phyloP scores from a whole-genome alignment of 2,329 filamentous ascomycete species.

The Colletotrichum lindemuthianum region DNA sequence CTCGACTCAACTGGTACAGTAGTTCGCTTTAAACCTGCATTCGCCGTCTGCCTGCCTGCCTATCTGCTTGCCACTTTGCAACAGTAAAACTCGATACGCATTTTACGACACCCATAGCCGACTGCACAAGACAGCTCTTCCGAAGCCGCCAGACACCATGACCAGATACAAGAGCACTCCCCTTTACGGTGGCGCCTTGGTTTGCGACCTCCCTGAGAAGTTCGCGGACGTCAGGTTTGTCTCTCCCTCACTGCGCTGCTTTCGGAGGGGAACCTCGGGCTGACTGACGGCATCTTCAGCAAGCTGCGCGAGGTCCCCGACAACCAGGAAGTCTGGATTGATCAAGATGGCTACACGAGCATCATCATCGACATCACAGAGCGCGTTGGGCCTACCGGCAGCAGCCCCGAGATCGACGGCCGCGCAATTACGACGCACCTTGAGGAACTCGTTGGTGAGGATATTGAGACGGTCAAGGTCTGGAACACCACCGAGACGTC shows the following conservation, averaged over 20 bases:
- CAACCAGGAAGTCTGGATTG: constrained; percentile 93
- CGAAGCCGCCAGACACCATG: constrained; percentile 53
- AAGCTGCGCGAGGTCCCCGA: constrained; percentile 80
- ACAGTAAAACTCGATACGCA: not conserved
- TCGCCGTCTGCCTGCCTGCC: too few relatives aligned
- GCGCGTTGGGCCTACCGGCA: constrained; percentile 70
- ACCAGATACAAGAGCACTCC: constrained; percentile 65
- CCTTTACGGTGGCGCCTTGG: constrained; percentile 79
- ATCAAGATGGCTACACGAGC: constrained; percentile 82
- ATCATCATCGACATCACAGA: constrained; percentile 93
- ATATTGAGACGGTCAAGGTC: constrained; percentile 71
- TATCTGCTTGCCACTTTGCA: too few relatives aligned
- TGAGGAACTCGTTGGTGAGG: constrained; percentile 73
- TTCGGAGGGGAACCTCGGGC: not conserved
- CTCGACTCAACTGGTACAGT: not conserved
- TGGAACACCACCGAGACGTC: constrained; percentile 72
- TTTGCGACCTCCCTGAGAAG: constrained; percentile 71
- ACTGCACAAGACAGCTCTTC: not conserved
- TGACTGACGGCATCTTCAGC: constrained; percentile 52
- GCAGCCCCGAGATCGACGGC: constrained; percentile 70
- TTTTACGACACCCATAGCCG: not conserved
- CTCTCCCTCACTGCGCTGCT: not conserved
- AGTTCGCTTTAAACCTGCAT: not conserved
- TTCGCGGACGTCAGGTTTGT: constrained; percentile 79
- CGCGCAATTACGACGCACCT: constrained; percentile 76